phyloP scores from a whole-genome alignment of 1,139 yeast genomes.

The Suhomyces taliae region DNA sequence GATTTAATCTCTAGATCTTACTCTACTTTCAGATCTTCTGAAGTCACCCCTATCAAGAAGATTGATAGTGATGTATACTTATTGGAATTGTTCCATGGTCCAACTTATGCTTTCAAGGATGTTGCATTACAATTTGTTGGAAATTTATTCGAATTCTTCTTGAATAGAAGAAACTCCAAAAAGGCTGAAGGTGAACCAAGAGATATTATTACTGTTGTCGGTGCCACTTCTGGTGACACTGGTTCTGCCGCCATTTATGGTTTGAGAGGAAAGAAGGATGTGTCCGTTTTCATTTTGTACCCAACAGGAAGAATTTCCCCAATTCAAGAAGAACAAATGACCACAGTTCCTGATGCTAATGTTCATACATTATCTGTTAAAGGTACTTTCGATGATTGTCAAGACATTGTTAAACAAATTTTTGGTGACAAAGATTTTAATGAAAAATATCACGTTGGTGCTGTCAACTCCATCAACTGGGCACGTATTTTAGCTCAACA shows the following conservation, averaged over 20 bases:
- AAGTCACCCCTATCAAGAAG: slow-evolving; percentile 78
- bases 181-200: slow-evolving; percentile 59
- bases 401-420: slow-evolving; percentile 89
- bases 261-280: slow-evolving; percentile 92
- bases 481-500: slow-evolving; percentile 97
- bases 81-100: slow-evolving; percentile 95
- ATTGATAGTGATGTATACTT: slow-evolving; percentile 64
- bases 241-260: slow-evolving; percentile 99
- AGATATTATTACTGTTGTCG: slow-evolving; percentile 90
- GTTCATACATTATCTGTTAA: slow-evolving; percentile 93
- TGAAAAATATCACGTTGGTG: slow-evolving; percentile 89
- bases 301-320: slow-evolving; percentile 98
- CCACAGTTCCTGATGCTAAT: slow-evolving; percentile 90
- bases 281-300: slow-evolving; percentile 89
- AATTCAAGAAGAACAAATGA: slow-evolving; percentile 97
- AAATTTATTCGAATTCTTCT: slow-evolving; percentile 88
- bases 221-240: slow-evolving; percentile 99
- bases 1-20: slow-evolving; percentile 68
- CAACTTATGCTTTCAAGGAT: slow-evolving; percentile 98
- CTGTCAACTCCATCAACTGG: slow-evolving; percentile 98
- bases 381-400: slow-evolving; percentile 98
- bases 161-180: slow-evolving; percentile 70
- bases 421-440: slow-evolving; percentile 90
- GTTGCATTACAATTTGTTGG: slow-evolving; percentile 98
- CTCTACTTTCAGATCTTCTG: slow-evolving; percentile 81